Percentiles rank a stretch among this genome's conserved stretches.
These are phyloP conservation scores for Solanum tarijense DNA, from an alignment of 257 asterid species.

Conservation along the genomic window DNA sequence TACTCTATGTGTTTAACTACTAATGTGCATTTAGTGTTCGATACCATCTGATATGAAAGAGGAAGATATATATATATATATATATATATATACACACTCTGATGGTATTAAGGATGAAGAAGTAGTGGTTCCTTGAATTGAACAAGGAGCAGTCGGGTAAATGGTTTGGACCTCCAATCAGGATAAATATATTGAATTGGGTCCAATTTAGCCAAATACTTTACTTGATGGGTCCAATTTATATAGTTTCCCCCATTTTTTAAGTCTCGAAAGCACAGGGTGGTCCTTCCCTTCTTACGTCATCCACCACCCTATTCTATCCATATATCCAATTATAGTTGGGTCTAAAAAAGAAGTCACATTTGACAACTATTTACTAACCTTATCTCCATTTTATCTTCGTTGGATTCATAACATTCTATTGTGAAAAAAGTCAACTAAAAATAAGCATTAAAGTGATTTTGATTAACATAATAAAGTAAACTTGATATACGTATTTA, in stretches of 20 bases:
- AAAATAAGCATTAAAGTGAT: not conserved
- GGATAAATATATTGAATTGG: too few species aligned
- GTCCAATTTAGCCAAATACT: too few species aligned
- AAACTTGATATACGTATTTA: not conserved
- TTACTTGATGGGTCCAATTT: not conserved
- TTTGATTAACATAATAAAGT: too few species aligned
- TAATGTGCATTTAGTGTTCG: too few species aligned
- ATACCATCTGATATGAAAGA: too few species aligned
- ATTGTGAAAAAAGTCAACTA: not conserved
- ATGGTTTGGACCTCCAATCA: too few species aligned
- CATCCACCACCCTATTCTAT: not conserved
- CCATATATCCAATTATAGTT: not conserved
- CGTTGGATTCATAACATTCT: too few species aligned
- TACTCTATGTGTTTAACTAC: too few species aligned
- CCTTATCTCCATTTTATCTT: not conserved
- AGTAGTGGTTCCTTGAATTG: too few species aligned
- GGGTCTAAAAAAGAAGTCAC: not conserved
- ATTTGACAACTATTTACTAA: not conserved
- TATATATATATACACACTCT: too few species aligned
- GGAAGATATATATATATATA: too few species aligned
- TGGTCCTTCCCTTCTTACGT: not conserved
- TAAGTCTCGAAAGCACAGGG: not conserved
- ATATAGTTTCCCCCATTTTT: not conserved
- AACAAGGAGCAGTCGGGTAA: not conserved
- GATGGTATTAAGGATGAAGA: too few species aligned